Base-by-base conservation (phyloP, 2,329 filamentous ascomycete species). In the Emergomyces africanus region DNA sequence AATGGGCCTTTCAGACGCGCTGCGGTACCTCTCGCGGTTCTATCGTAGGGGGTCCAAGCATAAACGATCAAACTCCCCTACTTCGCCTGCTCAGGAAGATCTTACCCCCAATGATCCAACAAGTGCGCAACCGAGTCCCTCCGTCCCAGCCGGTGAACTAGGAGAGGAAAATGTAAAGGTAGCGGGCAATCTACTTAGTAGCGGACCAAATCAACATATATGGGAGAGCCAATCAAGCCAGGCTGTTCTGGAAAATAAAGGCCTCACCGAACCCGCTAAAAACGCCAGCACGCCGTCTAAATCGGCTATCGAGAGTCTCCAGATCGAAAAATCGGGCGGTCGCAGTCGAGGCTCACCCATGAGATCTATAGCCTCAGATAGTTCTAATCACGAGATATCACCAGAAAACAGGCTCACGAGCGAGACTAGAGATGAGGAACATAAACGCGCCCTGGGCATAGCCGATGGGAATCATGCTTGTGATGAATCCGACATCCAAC, bases 11-110 rank as follows among this genome's bases (percentile, higher is more conserved):
- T 54, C 60, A 25, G 56, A 62, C 18, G 61, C 61, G 20, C 57
- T 61, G n/a, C 57, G 61, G 15, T 61, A 60, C 41, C 44, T 64
- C n/a, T 63, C 63, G 10, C 60, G 60, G n/a, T 62, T 63, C 33
- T 62, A 60, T 53, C 59, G 25, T 41, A 61, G 48, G 33, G 49
- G 42, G n/a, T 33, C 55, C 15, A 55, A 39, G 25, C 48, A 10
- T 41, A 41, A 49, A 18, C 46, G 39, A 37, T 37, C 44, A n/a
- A 48, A 54, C n/a, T 30, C 49, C 28, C 10, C 33, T 41, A 9
- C 39, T 48, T 28, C 51, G 20, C 28, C 49, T 15, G n/a, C 54
- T 14, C 28, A 20, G 35, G 20, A 20, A 54, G 33, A 44, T 37
- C 28, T 51, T 39, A 35, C 46, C 50, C 25, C 39, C 55, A 37